Evolutionary conservation across 2,329 filamentous ascomycete species (phyloP), one percentile per base, ranked within the genome.

Genomic region (Capronia epimyces): DNA sequence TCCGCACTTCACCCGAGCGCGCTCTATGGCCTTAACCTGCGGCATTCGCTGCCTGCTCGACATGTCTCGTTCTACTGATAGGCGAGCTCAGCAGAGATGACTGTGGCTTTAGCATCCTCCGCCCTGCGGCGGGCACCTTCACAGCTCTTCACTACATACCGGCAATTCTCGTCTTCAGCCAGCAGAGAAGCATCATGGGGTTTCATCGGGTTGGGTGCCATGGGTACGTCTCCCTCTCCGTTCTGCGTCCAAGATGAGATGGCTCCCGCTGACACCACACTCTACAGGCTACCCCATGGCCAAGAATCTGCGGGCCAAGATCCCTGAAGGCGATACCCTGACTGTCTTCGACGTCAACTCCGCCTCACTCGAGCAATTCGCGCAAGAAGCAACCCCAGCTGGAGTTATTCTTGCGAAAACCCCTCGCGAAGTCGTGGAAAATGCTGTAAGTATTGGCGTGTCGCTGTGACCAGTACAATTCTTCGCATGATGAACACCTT

Each of bases 261-360:
- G 21, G 20, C 21, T 46, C 36, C 47, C 34, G 34, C 49, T 52
- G 50, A 60, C 48, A 41, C 22, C 5, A 20, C 31, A 13, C 4
- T 37, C 6, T 45, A 16, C 54, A 85, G 83, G 84, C 42, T 87
- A 82, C 59, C 79, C 82, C 42, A 88, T 88, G 84, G 84, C 84
- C 29, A 79, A 75, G 65, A 88, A 87, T 61, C 72, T 88, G 3
- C 77, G 83, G 60, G 74, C 78, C 31, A 87, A 86, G 65, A 76
- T 86, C 24, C 78, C 82, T 2, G 68, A 73, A 18, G 72, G 75
- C 8, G 84, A 88, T 64, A 80, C 73, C 0, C 66, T 88, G 42
- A 72, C 81, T 52, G 69, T 88, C 25, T 80, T 81, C 62, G 84
- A 88, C 64, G 75, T 85, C 55, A 86, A 87, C 62, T 66, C 73